Base-by-base conservation (phyloP, 2,329 filamentous ascomycete species). In the Ampelomyces quisqualis region DNA sequence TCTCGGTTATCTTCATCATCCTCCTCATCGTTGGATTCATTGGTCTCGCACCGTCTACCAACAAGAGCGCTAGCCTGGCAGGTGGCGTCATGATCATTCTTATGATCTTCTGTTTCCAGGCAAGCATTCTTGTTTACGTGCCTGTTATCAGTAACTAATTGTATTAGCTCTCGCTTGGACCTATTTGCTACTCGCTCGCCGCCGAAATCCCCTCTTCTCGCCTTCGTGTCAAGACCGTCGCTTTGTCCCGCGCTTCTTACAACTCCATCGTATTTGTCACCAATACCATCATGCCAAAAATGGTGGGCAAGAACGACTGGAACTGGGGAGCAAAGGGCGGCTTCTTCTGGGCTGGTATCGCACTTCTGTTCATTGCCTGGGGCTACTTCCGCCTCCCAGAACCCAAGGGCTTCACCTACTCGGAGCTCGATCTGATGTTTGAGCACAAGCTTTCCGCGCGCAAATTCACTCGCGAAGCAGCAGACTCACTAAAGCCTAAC, bases 171-270 rank as follows among this genome's bases (percentile, higher is more conserved):
- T 56, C 86, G 0, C 88, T 95, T 19, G 89, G 89, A 18, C 91
- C 89, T 0, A 87, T 94, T 7, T 88, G 85, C 67, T 95, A 93
- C 70, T 90, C 88, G 0, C 78, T 95, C 5, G 88, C 94, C 2
- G 80, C 85, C 1, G 89, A 95, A 64, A 70, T 95, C 14, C 88
- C 88, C 0, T 88, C 88, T 0, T 80, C 86, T 8, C 80, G 89
- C 5, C 77, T 95, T 19, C 86, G 90, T 62, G 88, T 91, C 70
- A 95, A 95, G 75, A 94, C 89, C 0, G 85, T 94, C 29, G 88
- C 90, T 1, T 77, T 94, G 2, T 88, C 86, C 2, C 84, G 89
- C 13, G 53, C 50, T 27, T 52, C 48, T 20, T 58, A 57, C 43
- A 57, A 58, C 41, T 53, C 45, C 8, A 53, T 55, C 19, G 51